Conservation (phyloP, 257 asterid species). For the Solanum bukasovii region DNA sequence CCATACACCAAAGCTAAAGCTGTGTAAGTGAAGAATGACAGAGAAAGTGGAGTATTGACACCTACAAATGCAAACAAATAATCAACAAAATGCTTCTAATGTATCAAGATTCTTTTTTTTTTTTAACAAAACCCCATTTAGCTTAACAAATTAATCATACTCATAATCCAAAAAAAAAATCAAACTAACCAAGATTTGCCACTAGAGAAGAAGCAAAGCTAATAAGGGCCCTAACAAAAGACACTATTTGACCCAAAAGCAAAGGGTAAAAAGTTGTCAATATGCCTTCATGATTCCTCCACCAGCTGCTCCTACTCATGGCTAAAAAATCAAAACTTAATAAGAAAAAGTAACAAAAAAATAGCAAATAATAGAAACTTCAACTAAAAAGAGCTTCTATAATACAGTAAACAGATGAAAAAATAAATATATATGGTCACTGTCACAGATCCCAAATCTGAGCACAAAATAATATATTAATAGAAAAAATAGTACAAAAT, state of each 20-base stretch:
- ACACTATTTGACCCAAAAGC: slow-evolving; percentile 51
- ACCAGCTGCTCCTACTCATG: slow-evolving; percentile 7
- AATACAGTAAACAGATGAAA: background rate
- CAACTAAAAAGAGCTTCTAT: background rate
- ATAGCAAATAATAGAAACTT: background rate
- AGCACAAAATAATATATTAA: background rate
- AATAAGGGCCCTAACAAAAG: slow-evolving; percentile 28
- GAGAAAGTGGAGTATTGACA: slow-evolving; percentile 58
- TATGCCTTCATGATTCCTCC: slow-evolving; percentile 9
- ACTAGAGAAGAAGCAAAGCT: slow-evolving; percentile 42
- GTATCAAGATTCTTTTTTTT: background rate
- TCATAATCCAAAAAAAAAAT: background rate
- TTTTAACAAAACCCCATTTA: too few relatives aligned
- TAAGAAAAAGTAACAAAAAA: background rate
- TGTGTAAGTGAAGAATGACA: slow-evolving; percentile 48
- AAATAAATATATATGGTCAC: background rate
- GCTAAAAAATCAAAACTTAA: background rate
- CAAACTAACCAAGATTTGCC: slow-evolving; percentile 22
- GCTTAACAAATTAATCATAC: slow-evolving; percentile 2
- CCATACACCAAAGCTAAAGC: slow-evolving; percentile 55
- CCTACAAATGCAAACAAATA: slow-evolving; percentile 17
- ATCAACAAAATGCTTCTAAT: background rate
- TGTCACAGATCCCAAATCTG: background rate
- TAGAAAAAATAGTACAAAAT: too few relatives aligned
- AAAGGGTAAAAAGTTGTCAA: slow-evolving; percentile 16